phyloP scores from a whole-genome alignment of 2,329 filamentous ascomycete genomes.

The Venturia oleaginea region DNA sequence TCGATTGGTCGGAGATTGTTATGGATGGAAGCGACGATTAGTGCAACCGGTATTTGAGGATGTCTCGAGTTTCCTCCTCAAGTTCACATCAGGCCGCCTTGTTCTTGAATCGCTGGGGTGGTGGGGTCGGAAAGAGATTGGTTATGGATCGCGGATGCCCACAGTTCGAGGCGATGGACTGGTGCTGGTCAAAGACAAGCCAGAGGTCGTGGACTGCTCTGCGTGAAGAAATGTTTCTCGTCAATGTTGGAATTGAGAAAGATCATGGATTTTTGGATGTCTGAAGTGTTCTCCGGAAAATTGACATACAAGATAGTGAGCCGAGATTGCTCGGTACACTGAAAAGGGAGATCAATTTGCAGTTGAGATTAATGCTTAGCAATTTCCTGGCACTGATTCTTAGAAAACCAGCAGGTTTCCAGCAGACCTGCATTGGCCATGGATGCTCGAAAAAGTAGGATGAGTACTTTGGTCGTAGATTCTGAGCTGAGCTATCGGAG shows the following conservation, averaged over 20 bases:
- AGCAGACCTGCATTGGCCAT: neutral
- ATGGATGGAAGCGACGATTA: neutral
- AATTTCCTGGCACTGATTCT: neutral
- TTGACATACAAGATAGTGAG: neutral
- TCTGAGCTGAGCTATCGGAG: neutral
- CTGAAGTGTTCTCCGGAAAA: neutral
- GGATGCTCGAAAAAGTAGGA: neutral
- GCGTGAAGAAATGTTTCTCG: neutral
- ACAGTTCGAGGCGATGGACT: neutral
- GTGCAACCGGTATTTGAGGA: neutral
- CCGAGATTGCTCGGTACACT: neutral
- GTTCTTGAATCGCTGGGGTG: neutral
- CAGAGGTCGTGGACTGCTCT: neutral
- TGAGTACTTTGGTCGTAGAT: neutral
- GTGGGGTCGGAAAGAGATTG: neutral
- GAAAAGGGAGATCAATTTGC: neutral
- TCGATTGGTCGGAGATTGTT: slow-evolving; percentile 1
- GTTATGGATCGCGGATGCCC: neutral
- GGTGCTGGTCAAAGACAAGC: neutral
- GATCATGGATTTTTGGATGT: neutral
- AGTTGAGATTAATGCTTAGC: neutral
- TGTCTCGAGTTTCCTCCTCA: neutral
- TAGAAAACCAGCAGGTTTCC: neutral
- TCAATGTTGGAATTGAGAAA: neutral
- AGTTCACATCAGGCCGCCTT: neutral